Conservation (phyloP, 2,329 filamentous ascomycete species). For the Triangularia verruculosa region DNA sequence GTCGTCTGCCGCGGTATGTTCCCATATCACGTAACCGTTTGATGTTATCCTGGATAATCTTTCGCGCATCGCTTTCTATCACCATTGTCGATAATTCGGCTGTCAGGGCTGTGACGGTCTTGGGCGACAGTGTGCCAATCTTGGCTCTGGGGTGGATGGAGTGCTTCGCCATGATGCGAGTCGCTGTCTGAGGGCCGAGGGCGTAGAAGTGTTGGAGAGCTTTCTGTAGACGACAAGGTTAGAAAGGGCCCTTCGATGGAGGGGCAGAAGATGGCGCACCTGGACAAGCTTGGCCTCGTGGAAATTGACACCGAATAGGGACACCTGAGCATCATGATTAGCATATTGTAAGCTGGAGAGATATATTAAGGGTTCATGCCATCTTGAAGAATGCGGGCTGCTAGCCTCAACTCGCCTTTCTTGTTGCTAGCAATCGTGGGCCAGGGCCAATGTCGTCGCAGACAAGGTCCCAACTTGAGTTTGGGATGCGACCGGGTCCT, state of each 20-base stretch:
- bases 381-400: conserved; percentile 27
- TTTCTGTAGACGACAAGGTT: conserved; percentile 45
- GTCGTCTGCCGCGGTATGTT: conserved; percentile 80
- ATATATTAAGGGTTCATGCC: conserved; percentile 16
- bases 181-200: conserved; percentile 67
- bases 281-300: conserved; percentile 77
- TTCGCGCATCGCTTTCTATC: conserved; percentile 83
- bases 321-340: conserved; percentile 19
- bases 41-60: conserved; percentile 81
- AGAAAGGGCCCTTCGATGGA: conserved; percentile 2
- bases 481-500: conserved; percentile 10
- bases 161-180: conserved; percentile 80
- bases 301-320: conserved; percentile 82
- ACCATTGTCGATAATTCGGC: conserved; percentile 87
- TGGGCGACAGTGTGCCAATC: conserved; percentile 69
- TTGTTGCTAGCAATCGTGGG: conserved; percentile 16
- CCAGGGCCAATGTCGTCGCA: conserved; percentile 11
- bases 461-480: conserved; percentile 13
- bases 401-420: conserved; percentile 21
- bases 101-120: conserved; percentile 77
- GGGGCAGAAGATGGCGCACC: conserved; percentile 47
- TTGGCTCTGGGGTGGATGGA: conserved; percentile 81
- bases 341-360: neutral
- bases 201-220: conserved; percentile 84
- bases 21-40: conserved; percentile 84